Base-by-base conservation (phyloP, 768 basidiomycete genomes). In the Podaxis sp. region DNA sequence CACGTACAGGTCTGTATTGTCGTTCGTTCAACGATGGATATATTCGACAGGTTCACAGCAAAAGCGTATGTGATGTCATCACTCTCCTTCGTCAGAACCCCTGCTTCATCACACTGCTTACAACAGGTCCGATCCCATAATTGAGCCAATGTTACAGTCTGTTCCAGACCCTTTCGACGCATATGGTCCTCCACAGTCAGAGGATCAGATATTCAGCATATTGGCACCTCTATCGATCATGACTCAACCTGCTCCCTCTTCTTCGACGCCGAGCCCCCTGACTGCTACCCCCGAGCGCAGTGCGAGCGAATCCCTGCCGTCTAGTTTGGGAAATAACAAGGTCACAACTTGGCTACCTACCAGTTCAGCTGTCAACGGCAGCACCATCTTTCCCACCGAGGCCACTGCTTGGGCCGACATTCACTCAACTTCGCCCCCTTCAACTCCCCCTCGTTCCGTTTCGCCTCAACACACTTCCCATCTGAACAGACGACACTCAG, bases 111-210 rank as follows among this genome's bases (percentile, higher is more conserved):
- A 50, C 63, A 13, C 51, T 62, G 61, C 25, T 36, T 57, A 62
- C 55, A 67, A 63, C 68, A 89, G 89, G 55, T 91, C 91, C 62
- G 95, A 98, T 73, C 91, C 93, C 28, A 80, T 92, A 44, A 85
- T 98, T 58, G 94, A 98, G 70, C 90, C 90, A 1, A 90, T 98
- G 86, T 77, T 98, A 1, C 88, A 93, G 72, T 83, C 89, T 6
- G 82, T 95, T 50, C 94, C 94, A 18, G 95, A 97, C 71, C 92
- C 95, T 35, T 96, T 96, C 64, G 94, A 96, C 64, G 84, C 92
- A 0, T 96, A 96, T 67, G 93, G 92, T 3, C 90, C 91, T 21
- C 88, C 90, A 2, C 91, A 89, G 66, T 80, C 90, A 44, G 91
- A 95, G 71, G 89, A 94, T 67, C 89, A 93, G 69, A 95, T 97